Evolutionary conservation across 768 basidiomycete genomes (phyloP).

Genomic region (Infundibulicybe gibba): DNA sequence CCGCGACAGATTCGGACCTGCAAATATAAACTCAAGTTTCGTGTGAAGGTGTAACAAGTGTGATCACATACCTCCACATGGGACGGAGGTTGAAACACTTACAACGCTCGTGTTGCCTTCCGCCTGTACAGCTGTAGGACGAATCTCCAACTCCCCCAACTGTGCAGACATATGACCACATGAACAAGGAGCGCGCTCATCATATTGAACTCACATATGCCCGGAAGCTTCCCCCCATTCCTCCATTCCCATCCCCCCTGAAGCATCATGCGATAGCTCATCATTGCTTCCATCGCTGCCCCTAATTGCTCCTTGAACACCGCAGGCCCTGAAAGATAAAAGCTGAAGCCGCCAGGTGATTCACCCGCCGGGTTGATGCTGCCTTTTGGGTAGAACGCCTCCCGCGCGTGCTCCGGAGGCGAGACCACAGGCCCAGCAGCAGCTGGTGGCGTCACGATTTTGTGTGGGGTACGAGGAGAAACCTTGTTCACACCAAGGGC

Average conservation of each 20-base stretch:
- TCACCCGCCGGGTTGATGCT: constrained; percentile 53
- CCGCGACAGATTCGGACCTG: constrained; percentile 51
- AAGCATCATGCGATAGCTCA: constrained; percentile 68
- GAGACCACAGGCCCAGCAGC: constrained; percentile 1
- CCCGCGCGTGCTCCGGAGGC: constrained; percentile 43
- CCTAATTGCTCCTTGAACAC: constrained; percentile 33
- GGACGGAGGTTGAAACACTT: constrained; percentile 66
- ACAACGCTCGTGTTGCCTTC: constrained; percentile 57
- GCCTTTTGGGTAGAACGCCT: constrained; percentile 56
- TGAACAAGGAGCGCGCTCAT: neutral
- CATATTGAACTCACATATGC: constrained; percentile 46
- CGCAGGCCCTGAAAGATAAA: constrained; percentile 59
- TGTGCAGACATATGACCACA: too few relatives aligned
- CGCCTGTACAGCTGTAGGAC: constrained; percentile 68
- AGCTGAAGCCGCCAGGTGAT: constrained; percentile 63
- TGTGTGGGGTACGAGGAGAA: constrained; percentile 30
- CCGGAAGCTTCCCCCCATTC: constrained; percentile 78
- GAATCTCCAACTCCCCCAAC: constrained; percentile 54
- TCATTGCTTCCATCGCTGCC: constrained; percentile 48
- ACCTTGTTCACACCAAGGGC: constrained; percentile 48
- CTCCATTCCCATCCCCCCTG: constrained; percentile 59
- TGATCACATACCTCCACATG: constrained; percentile 65
- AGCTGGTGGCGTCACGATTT: constrained; percentile 24
- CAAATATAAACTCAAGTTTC: too few relatives aligned
- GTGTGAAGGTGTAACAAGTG: too few relatives aligned